Conservation (phyloP, 768 basidiomycete genomes). For the Suillus hirtellus region DNA sequence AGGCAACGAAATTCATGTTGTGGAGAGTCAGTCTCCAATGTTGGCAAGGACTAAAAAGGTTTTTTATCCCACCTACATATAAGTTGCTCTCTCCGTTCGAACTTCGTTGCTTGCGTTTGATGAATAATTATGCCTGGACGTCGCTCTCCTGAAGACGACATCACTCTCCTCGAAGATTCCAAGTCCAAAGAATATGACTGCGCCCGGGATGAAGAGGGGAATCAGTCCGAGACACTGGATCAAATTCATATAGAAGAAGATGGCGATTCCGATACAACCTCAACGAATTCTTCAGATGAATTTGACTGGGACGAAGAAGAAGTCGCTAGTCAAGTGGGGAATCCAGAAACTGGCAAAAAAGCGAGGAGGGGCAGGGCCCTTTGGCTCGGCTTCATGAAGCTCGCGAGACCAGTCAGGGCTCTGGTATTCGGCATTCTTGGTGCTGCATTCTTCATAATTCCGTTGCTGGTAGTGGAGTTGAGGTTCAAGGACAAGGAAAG, state of each 20-base stretch:
- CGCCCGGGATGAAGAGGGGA: slow-evolving; percentile 17
- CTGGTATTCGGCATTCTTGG: slow-evolving; percentile 61
- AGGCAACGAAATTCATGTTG: too few relatives aligned
- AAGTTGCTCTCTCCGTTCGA: background rate
- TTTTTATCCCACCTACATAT: too few relatives aligned
- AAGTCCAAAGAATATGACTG: slow-evolving; percentile 14
- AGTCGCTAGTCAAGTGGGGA: slow-evolving; percentile 31
- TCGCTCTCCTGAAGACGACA: slow-evolving; percentile 13
- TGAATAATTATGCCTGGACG: slow-evolving; percentile 20
- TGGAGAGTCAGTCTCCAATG: background rate
- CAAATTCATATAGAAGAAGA: slow-evolving; percentile 15
- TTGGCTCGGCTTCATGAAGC: slow-evolving; percentile 66
- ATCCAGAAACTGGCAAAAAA: slow-evolving; percentile 33
- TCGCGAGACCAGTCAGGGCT: slow-evolving; percentile 59
- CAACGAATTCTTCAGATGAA: slow-evolving; percentile 64
- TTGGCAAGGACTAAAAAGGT: slow-evolving; percentile 10
- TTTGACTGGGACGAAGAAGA: slow-evolving; percentile 77
- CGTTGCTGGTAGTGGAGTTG: slow-evolving; percentile 66
- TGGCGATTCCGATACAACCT: slow-evolving; percentile 36
- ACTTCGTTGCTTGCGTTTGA: slow-evolving; percentile 8
- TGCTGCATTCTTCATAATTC: slow-evolving; percentile 63
- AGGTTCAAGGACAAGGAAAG: slow-evolving; percentile 49
- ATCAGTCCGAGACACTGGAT: slow-evolving; percentile 9
- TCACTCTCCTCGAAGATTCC: slow-evolving; percentile 9
- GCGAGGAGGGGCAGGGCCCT: slow-evolving; percentile 63